Base-by-base conservation (phyloP, 1,284 basidiomycete species). In the Rhodotorula sp. region DNA sequence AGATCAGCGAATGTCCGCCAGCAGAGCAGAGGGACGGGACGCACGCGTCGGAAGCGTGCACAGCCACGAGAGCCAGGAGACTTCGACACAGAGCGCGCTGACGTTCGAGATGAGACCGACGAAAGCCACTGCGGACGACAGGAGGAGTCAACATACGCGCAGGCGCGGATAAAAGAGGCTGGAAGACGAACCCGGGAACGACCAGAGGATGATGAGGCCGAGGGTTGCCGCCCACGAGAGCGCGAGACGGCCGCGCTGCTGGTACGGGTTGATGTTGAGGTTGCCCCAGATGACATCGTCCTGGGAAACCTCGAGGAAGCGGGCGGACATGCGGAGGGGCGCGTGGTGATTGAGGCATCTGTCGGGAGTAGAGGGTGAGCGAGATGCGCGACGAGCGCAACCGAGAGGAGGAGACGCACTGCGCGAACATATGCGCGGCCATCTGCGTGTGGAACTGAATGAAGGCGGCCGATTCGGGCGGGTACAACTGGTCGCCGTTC, bases 391-490 rank as follows among this genome's bases (percentile, higher is more conserved):
- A 76, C 58, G 71, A 67, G 10, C 32, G 5, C 3, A 22, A 74
- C 9, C 15, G 34, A 21, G n/a, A 2, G n/a, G 7, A 12, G 1
- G 44, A 13, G 37, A 64, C 70, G 25, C 39, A 77, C 71, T 81
- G 80, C 29, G 85, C 85, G 1, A 91, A 92, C 80, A 95, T 85
- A 81, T 96, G 92, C n/a, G 92, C 92, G 2, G 91, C 91, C 76
- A 97, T 91, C 83, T 98, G 96, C 77, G 88, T 87, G 82, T 95
- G 89, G 86, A 98, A 99, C 41, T 92, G 90, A 72, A 99, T 86
- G 82, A 99, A 99, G 27, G 80, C 82, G n/a, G 80, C 80, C 73
- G 79, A 80, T 74, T 84, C 80, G 2, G 90, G 89, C 7, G 83
- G 83, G 80, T 85, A 87, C 73, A 85, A 83, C 51, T 82, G 82